Base-by-base conservation (phyloP, 768 basidiomycete species). In the Zangia roseola region DNA sequence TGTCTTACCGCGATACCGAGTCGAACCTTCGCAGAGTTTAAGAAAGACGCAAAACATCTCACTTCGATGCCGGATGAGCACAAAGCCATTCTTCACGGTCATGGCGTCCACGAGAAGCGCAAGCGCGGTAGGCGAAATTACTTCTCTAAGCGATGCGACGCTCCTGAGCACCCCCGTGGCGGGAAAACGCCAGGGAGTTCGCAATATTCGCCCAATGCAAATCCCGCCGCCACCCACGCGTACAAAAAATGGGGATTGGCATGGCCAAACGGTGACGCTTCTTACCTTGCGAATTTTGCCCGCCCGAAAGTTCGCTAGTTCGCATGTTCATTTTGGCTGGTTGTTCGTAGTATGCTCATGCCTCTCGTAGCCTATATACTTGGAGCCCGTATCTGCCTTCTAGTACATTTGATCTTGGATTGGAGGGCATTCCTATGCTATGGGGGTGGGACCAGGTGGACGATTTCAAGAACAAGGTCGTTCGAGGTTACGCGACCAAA, bases 371-470 rank as follows among this genome's bases (percentile, higher is more conserved):
- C 20, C 54, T 86, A 43, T 90, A 89, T 67, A 83, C 80, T 26
- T 94, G 92, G 91, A 73, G 75, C 31, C 76, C 84, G 10, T 68
- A 61, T 53, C 68, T 69, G 40, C 79, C 84, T 19, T 46, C 54
- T n/a, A 54, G 59, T 1, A 69, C 74, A 2, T 67, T 72, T 13
- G 26, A 61, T 6, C 66, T 77, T 44, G 84, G 82, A n/a, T 63
- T 84, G 33, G 66, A 76, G 10, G 81, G 70, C 54, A 72, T 79
- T 39, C 80, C 88, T 36, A 88, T 88, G 86, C 64, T 91, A 1
- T 91, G 88, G 88, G 83, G 87, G 52, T 55, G 63, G 7, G 72
- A 76, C 24, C 74, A 86, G 45, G 61, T 74, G 21, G 52, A 45
- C 7, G 71, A 77, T 14, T 86, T 87, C 64, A 55, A 72, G 48